phyloP scores from a whole-genome alignment of 2,329 filamentous ascomycete genomes.

The Aspergillus sp. region DNA sequence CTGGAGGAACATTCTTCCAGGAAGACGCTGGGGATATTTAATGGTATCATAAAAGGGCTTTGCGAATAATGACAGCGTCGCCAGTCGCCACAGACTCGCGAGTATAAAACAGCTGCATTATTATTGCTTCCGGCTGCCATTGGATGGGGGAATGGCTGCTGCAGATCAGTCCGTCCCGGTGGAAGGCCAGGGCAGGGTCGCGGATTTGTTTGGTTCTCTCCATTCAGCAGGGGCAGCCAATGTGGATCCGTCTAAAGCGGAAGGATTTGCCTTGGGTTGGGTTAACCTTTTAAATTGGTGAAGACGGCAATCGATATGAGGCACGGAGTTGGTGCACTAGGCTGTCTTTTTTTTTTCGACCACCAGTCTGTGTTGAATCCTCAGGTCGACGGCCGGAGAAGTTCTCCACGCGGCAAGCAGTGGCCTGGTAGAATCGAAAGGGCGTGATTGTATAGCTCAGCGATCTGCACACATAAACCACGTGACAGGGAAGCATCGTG shows the following conservation, averaged over 20 bases:
- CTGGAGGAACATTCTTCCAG: not conserved
- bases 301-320: not conserved
- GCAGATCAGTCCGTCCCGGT: slow-evolving; percentile 4
- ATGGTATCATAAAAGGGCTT: not conserved
- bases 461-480: not conserved
- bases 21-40: not conserved
- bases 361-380: too few species aligned
- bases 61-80: not conserved
- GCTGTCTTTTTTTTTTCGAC: too few species aligned
- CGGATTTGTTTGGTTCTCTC: not conserved
- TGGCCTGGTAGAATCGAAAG: too few species aligned
- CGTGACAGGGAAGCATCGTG: slow-evolving; percentile 11
- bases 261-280: slow-evolving; percentile 3
- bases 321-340: not conserved
- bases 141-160: not conserved
- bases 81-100: not conserved
- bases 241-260: slow-evolving; percentile 2
- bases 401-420: too few species aligned
- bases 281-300: not conserved
- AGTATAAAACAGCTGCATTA: not conserved
- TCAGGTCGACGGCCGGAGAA: too few species aligned
- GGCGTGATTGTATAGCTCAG: not conserved
- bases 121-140: not conserved
- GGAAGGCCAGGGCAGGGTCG: not conserved
- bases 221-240: not conserved